Evolutionary conservation across 148 eudicot genomes (phyloP).

Genomic region (Gaultheria prostrata): DNA sequence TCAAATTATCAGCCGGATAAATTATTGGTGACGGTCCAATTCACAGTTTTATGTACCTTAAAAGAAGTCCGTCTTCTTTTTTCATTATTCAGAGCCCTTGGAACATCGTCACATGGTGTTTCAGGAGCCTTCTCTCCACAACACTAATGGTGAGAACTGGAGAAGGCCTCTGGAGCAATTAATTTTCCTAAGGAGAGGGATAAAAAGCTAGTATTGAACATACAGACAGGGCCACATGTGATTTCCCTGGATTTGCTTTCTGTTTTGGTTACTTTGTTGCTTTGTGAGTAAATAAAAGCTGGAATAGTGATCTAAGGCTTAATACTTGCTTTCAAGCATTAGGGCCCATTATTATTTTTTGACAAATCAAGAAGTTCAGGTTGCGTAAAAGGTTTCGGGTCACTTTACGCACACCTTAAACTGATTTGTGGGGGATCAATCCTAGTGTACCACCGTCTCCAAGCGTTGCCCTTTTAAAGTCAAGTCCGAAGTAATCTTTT

Average conservation of each 20-base stretch:
- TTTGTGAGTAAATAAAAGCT: neutral
- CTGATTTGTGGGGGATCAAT: neutral
- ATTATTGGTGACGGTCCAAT: no score
- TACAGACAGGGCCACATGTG: neutral
- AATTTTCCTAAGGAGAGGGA: neutral
- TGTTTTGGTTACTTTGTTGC: slow-evolving; percentile 4
- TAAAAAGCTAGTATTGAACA: neutral
- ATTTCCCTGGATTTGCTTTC: neutral
- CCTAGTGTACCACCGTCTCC: neutral
- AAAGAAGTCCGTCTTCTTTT: no score
- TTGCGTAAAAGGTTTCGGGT: neutral
- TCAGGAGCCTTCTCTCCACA: no score
- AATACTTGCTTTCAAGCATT: neutral
- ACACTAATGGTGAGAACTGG: no score
- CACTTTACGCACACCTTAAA: neutral
- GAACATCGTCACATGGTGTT: no score
- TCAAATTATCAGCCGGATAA: no score
- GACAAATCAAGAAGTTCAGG: neutral
- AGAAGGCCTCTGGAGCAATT: no score
- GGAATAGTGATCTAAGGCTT: neutral
- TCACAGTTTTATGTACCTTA: no score
- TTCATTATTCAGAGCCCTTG: no score
- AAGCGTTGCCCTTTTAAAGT: no score
- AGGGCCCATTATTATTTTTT: neutral
- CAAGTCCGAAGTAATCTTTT: neutral